Conservation (phyloP, 805 yeast species). For the Blastobotrys muscicola region DNA sequence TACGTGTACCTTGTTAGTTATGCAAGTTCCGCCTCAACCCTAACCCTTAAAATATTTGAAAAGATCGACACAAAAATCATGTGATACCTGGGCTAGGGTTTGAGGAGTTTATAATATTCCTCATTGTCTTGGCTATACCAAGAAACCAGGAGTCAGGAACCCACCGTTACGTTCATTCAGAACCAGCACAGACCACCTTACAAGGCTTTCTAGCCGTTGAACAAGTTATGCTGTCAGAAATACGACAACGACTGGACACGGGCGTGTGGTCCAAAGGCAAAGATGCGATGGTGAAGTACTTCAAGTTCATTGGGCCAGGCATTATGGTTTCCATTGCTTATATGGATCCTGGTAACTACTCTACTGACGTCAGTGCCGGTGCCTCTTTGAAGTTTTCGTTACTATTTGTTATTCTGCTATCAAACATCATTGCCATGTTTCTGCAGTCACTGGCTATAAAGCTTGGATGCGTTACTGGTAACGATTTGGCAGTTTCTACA, state of each 20-base stretch:
- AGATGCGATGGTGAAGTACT: conserved; percentile 31
- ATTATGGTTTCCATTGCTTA: conserved; percentile 90
- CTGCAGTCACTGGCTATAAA: conserved; percentile 79
- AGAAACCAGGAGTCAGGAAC: too few species aligned
- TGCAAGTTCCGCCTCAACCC: too few species aligned
- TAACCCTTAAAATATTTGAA: too few species aligned
- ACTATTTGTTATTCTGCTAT: conserved; percentile 64
- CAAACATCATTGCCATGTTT: conserved; percentile 80
- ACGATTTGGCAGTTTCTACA: conserved; percentile 84
- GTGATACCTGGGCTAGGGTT: too few species aligned
- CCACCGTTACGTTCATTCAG: too few species aligned
- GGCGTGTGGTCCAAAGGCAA: background rate
- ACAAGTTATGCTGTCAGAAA: background rate
- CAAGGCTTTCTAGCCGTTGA: background rate
- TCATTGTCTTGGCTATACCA: too few species aligned
- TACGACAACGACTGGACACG: background rate
- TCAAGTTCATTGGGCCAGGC: conserved; percentile 84
- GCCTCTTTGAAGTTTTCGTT: conserved; percentile 74
- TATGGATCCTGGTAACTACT: conserved; percentile 96
- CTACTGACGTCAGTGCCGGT: conserved; percentile 93
- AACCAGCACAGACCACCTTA: too few species aligned
- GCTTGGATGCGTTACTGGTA: conserved; percentile 89
- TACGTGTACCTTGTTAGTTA: too few species aligned
- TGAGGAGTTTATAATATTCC: too few species aligned
- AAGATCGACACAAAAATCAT: too few species aligned